phyloP scores from a whole-genome alignment of 1,284 basidiomycete species.

The Stygiomarasmius scandens region DNA sequence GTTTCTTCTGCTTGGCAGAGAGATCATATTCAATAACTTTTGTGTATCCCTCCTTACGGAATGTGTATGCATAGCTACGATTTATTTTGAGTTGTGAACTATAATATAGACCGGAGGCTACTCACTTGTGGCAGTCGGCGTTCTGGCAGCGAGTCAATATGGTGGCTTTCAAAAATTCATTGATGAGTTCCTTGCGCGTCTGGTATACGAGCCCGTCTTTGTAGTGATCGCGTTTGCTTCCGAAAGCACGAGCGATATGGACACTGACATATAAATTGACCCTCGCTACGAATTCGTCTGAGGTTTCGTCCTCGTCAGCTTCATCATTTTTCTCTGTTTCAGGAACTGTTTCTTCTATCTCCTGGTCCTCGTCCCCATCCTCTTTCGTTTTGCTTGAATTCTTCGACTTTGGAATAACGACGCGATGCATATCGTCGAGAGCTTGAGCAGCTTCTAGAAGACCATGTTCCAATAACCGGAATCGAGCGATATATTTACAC shows the following conservation, averaged over 20 bases:
- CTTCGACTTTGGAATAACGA: slow-evolving; percentile 25
- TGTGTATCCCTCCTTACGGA: slow-evolving; percentile 92
- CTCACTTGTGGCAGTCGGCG: slow-evolving; percentile 80
- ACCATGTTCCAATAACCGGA: slow-evolving; percentile 34
- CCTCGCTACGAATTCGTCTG: slow-evolving; percentile 68
- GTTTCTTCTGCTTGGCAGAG: slow-evolving; percentile 75
- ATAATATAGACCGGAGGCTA: slow-evolving; percentile 23
- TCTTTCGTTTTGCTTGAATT: slow-evolving; percentile 25
- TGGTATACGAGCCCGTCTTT: slow-evolving; percentile 91
- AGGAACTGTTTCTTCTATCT: slow-evolving; percentile 35
- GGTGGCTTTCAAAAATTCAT: slow-evolving; percentile 80
- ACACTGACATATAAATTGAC: slow-evolving; percentile 76
- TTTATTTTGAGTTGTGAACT: slow-evolving; percentile 7
- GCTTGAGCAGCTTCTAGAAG: slow-evolving; percentile 36
- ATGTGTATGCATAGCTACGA: slow-evolving; percentile 73
- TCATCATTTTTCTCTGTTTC: slow-evolving; percentile 18
- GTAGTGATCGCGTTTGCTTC: slow-evolving; percentile 78
- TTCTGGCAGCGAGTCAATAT: slow-evolving; percentile 77
- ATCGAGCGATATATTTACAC: slow-evolving; percentile 83
- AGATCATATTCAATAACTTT: slow-evolving; percentile 96
- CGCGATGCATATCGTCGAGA: slow-evolving; percentile 72
- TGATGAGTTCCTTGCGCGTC: slow-evolving; percentile 81
- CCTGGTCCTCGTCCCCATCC: slow-evolving; percentile 45
- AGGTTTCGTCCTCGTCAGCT: slow-evolving; percentile 49
- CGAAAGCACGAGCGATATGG: slow-evolving; percentile 60